Evolutionary conservation across 257 asterid species (phyloP).

Genomic region (Echium plantagineum): DNA sequence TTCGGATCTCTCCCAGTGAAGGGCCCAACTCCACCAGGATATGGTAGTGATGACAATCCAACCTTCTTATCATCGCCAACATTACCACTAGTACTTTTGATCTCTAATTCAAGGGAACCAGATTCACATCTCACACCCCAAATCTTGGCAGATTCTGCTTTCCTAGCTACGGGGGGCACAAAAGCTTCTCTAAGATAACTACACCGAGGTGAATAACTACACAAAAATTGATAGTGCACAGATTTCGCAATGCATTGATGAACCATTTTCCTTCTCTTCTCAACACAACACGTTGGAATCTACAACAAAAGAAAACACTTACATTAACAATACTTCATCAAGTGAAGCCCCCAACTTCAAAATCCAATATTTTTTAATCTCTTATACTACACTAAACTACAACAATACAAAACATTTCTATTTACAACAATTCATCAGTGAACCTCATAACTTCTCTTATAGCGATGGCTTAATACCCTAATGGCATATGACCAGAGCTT

Average conservation of each 20-base stretch:
- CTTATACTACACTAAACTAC: neutral
- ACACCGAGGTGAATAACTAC: neutral
- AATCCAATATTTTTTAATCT: neutral
- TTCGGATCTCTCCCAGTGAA: slow-evolving; percentile 77
- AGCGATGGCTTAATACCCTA: too few relatives aligned
- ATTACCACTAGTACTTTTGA: neutral
- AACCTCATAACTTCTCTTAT: too few relatives aligned
- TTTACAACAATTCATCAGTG: neutral
- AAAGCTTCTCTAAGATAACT: neutral
- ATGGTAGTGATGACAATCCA: slow-evolving; percentile 11
- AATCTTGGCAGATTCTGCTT: neutral
- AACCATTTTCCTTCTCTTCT: slow-evolving; percentile 9
- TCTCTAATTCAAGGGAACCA: neutral
- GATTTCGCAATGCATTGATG: slow-evolving; percentile 11
- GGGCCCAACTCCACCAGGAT: slow-evolving; percentile 48
- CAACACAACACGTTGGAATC: neutral
- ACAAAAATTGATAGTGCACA: neutral
- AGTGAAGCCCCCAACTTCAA: neutral
- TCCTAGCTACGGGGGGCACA: slow-evolving; percentile 2
- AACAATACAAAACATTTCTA: too few relatives aligned
- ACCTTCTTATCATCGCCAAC: neutral
- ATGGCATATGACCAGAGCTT: too few relatives aligned
- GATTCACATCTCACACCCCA: slow-evolving; percentile 10
- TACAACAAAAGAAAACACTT: neutral
- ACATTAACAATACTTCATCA: neutral